These are phyloP conservation scores for Kodamaea plutei DNA, from an alignment of 1,139 yeast genomes.

Conservation along the genomic window DNA sequence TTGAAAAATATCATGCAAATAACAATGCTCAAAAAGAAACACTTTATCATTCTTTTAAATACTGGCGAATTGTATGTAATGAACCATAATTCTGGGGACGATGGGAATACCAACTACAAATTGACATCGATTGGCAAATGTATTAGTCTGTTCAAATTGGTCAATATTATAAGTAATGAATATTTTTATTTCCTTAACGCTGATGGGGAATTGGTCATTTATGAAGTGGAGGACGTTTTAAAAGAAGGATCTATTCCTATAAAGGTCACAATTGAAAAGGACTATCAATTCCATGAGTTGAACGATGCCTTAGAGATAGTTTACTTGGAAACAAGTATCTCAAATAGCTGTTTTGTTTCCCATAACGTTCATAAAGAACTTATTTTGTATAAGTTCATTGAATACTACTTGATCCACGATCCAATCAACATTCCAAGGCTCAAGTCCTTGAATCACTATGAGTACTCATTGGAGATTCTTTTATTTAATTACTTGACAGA, in stretches of 20 bases:
- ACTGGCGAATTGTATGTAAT: constrained; percentile 39
- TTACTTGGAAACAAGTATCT: constrained; percentile 30
- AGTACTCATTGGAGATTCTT: constrained; percentile 39
- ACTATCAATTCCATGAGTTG: constrained; percentile 6
- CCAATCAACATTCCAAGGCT: constrained; percentile 23
- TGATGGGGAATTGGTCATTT: constrained; percentile 29
- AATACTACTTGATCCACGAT: constrained; percentile 31
- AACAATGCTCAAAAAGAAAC: constrained; percentile 26
- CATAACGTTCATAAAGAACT: constrained; percentile 11
- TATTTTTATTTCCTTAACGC: constrained; percentile 23
- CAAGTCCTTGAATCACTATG: constrained; percentile 27
- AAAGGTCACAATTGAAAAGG: constrained; percentile 9
- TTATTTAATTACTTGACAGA: constrained; percentile 32
- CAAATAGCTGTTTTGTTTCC: constrained; percentile 3
- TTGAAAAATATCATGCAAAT: constrained; percentile 24
- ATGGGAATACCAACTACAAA: constrained; percentile 27
- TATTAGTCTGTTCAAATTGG: constrained; percentile 33
- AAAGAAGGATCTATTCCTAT: constrained; percentile 32
- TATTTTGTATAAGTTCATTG: constrained; percentile 37
- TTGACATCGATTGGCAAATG: constrained; percentile 29
- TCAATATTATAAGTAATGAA: constrained; percentile 15
- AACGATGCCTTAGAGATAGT: constrained; percentile 23
- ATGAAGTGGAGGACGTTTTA: constrained; percentile 29
- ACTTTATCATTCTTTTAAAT: constrained; percentile 33
- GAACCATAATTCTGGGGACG: constrained; percentile 24